Evolutionary conservation across 352 stramenopile genomes (phyloP).

Genomic region (Saprolegnia diclina): DNA sequence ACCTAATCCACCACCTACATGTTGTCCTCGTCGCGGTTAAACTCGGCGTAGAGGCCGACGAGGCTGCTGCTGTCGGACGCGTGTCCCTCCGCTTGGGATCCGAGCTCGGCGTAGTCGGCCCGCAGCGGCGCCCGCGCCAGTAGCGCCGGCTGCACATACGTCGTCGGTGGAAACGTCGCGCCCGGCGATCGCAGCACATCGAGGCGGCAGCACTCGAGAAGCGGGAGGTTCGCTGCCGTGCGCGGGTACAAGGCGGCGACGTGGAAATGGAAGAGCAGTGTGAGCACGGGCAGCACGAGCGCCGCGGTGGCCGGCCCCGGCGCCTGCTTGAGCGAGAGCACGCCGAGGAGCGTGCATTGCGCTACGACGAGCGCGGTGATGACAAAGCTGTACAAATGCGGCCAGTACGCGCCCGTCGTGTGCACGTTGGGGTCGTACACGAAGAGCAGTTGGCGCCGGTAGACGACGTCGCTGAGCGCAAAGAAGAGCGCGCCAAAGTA

Average conservation of each 20-base stretch:
- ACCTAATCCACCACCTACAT: too few species aligned
- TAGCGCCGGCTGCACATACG: conserved; percentile 22
- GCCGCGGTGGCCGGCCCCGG: conserved; percentile 49
- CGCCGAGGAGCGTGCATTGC: conserved; percentile 67
- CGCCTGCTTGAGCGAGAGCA: conserved; percentile 74
- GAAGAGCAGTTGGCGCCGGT: conserved; percentile 58
- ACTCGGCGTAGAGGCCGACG: background rate
- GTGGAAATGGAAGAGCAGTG: conserved; percentile 64
- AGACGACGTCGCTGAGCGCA: conserved; percentile 55
- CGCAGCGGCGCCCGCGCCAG: background rate
- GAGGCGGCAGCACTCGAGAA: conserved; percentile 70
- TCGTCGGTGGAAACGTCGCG: background rate
- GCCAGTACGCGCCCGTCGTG: conserved; percentile 67
- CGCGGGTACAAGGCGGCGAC: conserved; percentile 60
- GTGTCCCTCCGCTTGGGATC: background rate
- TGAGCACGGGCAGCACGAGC: conserved; percentile 67
- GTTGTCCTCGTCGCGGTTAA: too few species aligned
- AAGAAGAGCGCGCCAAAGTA: conserved; percentile 77
- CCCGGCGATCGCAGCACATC: conserved; percentile 40
- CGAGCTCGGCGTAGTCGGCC: conserved; percentile 8
- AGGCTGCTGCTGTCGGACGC: background rate
- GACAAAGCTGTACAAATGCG: conserved; percentile 66
- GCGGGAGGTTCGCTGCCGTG: conserved; percentile 55
- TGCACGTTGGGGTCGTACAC: conserved; percentile 59
- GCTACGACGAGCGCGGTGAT: conserved; percentile 64